Base-by-base conservation (phyloP, 139 green algal species). In the Tetradesmus obliquus region DNA sequence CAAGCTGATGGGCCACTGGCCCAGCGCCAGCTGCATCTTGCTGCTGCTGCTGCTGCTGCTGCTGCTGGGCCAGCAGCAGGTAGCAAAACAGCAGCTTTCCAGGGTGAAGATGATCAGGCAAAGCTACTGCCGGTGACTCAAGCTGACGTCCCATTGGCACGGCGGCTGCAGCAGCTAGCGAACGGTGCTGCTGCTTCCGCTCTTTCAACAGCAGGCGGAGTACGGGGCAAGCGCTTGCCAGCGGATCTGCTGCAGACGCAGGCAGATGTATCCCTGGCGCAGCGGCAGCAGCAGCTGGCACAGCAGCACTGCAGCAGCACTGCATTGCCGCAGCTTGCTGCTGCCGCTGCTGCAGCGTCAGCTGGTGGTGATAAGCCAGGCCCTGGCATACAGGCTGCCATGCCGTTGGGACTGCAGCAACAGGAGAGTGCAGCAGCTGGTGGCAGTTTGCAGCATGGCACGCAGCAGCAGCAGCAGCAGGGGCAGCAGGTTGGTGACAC, bases 381-480 rank as follows among this genome's bases (percentile, higher is more conserved):
- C 32, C 32, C 32, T 45, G 32, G 32, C 32, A 45, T 45, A 45
- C 32, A 45, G 32, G 32, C 32, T 45, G 32, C 0, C 32, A 45
- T 45, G 32, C 32, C 32, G 32, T 45, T 45, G 32, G 32, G 32
- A 45, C 32, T 45, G 32, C 32, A 45, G 32, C 32, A 45, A 45
- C 32, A 0, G 32, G 32, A 45, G 32, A 45, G 32, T 45, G 32
- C 32, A 45, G 32, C 32, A 45, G 32, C 0, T 45, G 32, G 32
- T 45, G 32, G 32, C 32, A 45, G 32, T 45, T 45, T 45, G 32
- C 32, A 51, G 20, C 62, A 84, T 17, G 19, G 82, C 55, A 20
- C 79, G 79, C 84, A 91, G 76, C 55, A 90, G 80, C 89, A 89
- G 32, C 55, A 53, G 54, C 53, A 86, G 81, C 20, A 86, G 81